These are phyloP conservation scores for Colletotrichum navitas DNA, from an alignment of 2,329 filamentous ascomycete genomes.

Conservation along the genomic window DNA sequence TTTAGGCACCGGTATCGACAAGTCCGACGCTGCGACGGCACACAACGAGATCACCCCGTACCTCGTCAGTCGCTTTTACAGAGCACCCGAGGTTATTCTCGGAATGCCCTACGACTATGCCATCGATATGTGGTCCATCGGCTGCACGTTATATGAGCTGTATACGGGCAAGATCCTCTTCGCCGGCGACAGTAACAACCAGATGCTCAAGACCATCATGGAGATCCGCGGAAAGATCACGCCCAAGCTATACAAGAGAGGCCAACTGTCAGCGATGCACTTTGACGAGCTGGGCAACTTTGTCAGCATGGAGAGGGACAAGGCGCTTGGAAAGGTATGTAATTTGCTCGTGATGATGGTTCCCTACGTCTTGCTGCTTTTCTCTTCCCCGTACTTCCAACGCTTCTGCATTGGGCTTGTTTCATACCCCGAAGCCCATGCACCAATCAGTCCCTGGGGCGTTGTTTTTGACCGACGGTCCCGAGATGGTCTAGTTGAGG, in stretches of 20 bases:
- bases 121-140: conserved; percentile 98
- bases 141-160: conserved; percentile 95
- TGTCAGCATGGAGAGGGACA: conserved; percentile 86
- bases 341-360: conserved; percentile 40
- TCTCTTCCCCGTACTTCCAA: conserved; percentile 32
- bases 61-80: conserved; percentile 96
- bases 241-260: conserved; percentile 87
- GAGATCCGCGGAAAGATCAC: conserved; percentile 94
- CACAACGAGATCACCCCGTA: conserved; percentile 92
- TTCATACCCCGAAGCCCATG: conserved; percentile 23
- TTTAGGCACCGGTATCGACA: conserved; percentile 93
- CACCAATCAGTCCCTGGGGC: conserved; percentile 9
- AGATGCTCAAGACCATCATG: conserved; percentile 97
- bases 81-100: conserved; percentile 95
- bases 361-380: conserved; percentile 33
- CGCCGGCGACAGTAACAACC: conserved; percentile 94
- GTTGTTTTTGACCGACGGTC: conserved; percentile 38
- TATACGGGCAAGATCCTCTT: conserved; percentile 99
- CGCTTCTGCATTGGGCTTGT: conserved; percentile 20
- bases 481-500: conserved; percentile 29
- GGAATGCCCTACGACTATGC: conserved; percentile 96
- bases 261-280: conserved; percentile 80
- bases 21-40: conserved; percentile 78
- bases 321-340: conserved; percentile 84
- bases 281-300: conserved; percentile 91